Evolutionary conservation across 2,329 filamentous ascomycete species (phyloP).

Genomic region (Aspergillus sp.): DNA sequence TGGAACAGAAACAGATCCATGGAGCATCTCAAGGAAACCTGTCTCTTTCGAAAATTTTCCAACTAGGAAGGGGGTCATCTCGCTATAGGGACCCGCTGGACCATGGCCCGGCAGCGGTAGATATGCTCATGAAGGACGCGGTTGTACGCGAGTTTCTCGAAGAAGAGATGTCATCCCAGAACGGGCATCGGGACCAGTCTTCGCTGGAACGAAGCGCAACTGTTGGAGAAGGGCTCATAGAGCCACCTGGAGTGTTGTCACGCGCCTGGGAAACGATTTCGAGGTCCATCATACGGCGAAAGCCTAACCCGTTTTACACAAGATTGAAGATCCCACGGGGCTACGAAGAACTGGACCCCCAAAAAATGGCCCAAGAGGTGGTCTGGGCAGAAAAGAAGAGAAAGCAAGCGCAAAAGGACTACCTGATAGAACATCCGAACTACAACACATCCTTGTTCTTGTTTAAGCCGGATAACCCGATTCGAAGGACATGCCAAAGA

Average conservation of each 20-base stretch:
- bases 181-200: slow-evolving; percentile 31
- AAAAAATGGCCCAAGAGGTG: slow-evolving; percentile 86
- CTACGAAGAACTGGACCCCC: slow-evolving; percentile 78
- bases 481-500: slow-evolving; percentile 81
- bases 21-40: slow-evolving; percentile 68
- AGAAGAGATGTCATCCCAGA: slow-evolving; percentile 51
- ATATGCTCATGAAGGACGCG: slow-evolving; percentile 95
- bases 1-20: slow-evolving; percentile 85
- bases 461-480: slow-evolving; percentile 73
- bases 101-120: slow-evolving; percentile 86
- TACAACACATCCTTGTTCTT: slow-evolving; percentile 94
- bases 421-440: slow-evolving; percentile 77
- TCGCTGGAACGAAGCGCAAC: slow-evolving; percentile 24
- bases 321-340: slow-evolving; percentile 69
- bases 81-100: slow-evolving; percentile 77
- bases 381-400: slow-evolving; percentile 79
- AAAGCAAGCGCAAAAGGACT: slow-evolving; percentile 86
- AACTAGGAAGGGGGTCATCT: slow-evolving; percentile 61
- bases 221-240: slow-evolving; percentile 44
- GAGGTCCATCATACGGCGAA: slow-evolving; percentile 59
- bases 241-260: slow-evolving; percentile 59
- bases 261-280: slow-evolving; percentile 62
- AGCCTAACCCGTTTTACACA: slow-evolving; percentile 95
- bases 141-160: slow-evolving; percentile 94
- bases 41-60: slow-evolving; percentile 58